Evolutionary conservation across 257 asterid genomes (phyloP).

Genomic region (Anisodus acutangulus): DNA sequence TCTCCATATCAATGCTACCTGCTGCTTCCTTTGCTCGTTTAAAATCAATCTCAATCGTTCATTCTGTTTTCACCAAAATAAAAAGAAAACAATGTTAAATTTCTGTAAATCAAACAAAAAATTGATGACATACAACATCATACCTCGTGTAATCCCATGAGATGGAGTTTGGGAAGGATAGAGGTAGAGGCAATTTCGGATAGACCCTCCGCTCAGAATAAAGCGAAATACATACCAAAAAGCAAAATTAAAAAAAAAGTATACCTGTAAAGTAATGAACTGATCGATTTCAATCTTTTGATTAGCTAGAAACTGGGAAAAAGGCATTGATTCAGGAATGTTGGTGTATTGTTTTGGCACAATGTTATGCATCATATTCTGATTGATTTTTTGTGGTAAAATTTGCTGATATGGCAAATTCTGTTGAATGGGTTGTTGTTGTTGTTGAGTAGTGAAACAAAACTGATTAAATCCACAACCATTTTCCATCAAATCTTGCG

Average conservation of each 20-base stretch:
- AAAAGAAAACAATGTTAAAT: not conserved
- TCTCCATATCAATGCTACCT: conserved; percentile 40
- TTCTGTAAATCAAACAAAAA: not conserved
- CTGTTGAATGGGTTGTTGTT: conserved; percentile 28
- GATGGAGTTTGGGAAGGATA: no score
- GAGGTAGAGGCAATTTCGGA: no score
- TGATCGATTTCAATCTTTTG: conserved; percentile 62
- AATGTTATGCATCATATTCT: conserved; percentile 6
- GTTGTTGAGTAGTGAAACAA: conserved; percentile 36
- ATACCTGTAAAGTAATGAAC: conserved; percentile 64
- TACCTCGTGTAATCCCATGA: no score
- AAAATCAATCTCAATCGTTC: conserved; percentile 61
- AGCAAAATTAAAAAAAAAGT: not conserved
- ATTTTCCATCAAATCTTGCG: conserved; percentile 52
- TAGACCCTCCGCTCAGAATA: no score
- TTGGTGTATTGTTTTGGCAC: not conserved
- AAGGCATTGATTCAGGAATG: conserved; percentile 29
- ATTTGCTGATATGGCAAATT: conserved; percentile 43
- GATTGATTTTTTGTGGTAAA: conserved; percentile 32
- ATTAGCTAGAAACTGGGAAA: conserved; percentile 38
- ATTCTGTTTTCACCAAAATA: conserved; percentile 48
- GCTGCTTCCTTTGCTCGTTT: conserved; percentile 60
- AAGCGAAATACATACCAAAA: no score
- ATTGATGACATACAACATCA: not conserved
- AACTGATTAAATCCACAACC: conserved; percentile 46